These are phyloP conservation scores for Sporisorium sorghi DNA, from an alignment of 1,284 basidiomycete genomes.

Conservation along the genomic window DNA sequence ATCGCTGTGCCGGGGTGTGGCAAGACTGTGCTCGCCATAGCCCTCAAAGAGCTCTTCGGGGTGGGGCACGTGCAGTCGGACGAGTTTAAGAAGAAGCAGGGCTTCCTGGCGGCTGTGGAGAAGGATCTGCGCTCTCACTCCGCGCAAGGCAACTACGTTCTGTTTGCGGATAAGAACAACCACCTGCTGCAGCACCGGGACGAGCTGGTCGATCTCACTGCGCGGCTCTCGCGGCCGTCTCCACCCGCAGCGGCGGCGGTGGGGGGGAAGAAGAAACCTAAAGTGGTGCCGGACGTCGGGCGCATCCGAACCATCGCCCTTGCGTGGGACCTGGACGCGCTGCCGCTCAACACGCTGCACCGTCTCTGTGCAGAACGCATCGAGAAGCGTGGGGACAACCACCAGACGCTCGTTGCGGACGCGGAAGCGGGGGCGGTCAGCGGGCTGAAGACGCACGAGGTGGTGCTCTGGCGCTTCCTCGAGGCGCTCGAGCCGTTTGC, in stretches of 20 bases:
- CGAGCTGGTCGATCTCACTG: slow-evolving; percentile 55
- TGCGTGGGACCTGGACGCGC: slow-evolving; percentile 50
- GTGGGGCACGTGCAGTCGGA: slow-evolving; percentile 86
- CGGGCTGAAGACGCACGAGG: slow-evolving; percentile 75
- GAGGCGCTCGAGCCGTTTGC: slow-evolving; percentile 77
- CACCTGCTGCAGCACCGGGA: slow-evolving; percentile 65
- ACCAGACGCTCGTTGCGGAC: slow-evolving; percentile 61
- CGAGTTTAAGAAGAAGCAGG: slow-evolving; percentile 83
- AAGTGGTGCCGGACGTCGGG: slow-evolving; percentile 6
- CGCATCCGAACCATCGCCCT: slow-evolving; percentile 60
- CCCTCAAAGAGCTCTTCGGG: slow-evolving; percentile 81
- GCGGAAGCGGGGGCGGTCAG: not conserved
- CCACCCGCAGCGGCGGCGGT: not conserved
- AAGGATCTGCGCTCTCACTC: slow-evolving; percentile 44
- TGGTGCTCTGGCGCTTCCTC: slow-evolving; percentile 81
- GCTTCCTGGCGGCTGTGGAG: slow-evolving; percentile 82
- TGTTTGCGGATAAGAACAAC: slow-evolving; percentile 68
- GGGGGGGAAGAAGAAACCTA: slow-evolving; percentile 19
- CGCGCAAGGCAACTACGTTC: slow-evolving; percentile 14
- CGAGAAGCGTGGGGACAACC: slow-evolving; percentile 58
- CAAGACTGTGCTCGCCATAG: slow-evolving; percentile 89
- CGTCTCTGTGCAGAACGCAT: slow-evolving; percentile 56
- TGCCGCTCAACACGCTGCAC: slow-evolving; percentile 57
- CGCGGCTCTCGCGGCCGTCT: slow-evolving; percentile 11
- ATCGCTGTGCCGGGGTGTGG: slow-evolving; percentile 93